These are phyloP conservation scores for Apiospora phragmitis DNA, from an alignment of 2,329 filamentous ascomycete genomes.

Conservation along the genomic window DNA sequence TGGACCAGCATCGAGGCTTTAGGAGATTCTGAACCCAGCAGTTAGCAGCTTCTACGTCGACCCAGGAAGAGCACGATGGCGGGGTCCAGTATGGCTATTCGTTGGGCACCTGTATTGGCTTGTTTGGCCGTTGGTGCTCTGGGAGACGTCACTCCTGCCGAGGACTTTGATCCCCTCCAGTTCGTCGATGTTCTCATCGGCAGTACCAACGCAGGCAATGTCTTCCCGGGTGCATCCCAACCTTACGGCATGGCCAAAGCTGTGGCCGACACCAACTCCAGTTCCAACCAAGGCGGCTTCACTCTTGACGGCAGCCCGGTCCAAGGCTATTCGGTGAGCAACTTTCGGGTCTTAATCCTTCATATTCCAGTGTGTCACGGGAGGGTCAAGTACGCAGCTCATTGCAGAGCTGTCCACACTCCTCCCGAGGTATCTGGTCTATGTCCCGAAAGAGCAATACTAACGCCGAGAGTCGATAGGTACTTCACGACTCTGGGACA, in stretches of 20 bases:
- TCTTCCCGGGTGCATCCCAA: conserved; percentile 43
- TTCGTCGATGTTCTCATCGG: conserved; percentile 57
- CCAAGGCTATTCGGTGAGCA: conserved; percentile 50
- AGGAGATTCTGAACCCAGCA: too few relatives aligned
- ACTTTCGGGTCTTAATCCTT: neutral
- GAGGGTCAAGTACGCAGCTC: neutral
- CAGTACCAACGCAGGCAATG: conserved; percentile 47
- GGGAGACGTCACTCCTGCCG: neutral
- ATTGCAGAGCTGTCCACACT: neutral
- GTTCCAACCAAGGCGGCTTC: conserved; percentile 59
- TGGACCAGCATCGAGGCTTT: neutral
- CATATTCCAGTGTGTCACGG: neutral
- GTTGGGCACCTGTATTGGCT: neutral
- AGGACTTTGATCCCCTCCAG: conserved; percentile 34
- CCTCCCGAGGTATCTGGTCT: neutral
- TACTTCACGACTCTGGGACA: conserved; percentile 60
- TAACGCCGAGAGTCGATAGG: neutral
- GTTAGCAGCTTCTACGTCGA: neutral
- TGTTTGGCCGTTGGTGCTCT: neutral
- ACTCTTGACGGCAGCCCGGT: conserved; percentile 50
- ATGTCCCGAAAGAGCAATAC: neutral
- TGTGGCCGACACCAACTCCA: conserved; percentile 54
- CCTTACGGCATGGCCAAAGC: conserved; percentile 53
- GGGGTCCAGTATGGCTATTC: neutral
- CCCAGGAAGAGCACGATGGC: neutral